phyloP scores from a whole-genome alignment of 2,329 filamentous ascomycete species.

The Diaporthe vaccinii region DNA sequence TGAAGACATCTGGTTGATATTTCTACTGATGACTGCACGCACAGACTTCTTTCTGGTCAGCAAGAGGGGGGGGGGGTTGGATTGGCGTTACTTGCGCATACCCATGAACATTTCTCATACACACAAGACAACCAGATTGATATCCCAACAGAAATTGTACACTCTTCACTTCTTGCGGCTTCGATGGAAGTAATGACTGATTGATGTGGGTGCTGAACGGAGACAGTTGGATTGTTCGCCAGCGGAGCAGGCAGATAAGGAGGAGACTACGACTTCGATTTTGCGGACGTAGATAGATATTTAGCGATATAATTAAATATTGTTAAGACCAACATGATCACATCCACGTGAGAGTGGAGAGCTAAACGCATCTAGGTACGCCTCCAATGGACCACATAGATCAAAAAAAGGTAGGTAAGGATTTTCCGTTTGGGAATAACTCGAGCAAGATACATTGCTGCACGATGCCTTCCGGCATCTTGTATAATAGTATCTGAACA shows the following conservation, averaged over 20 bases:
- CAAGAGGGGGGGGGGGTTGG: no score
- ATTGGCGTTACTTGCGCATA: conserved; percentile 21
- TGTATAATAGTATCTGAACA: background rate
- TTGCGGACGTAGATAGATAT: conserved; percentile 2
- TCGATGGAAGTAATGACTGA: background rate
- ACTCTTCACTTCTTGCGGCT: background rate
- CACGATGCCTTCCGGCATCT: background rate
- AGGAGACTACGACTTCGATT: background rate
- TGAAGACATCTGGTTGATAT: background rate
- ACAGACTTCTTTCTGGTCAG: background rate
- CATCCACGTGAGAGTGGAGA: background rate
- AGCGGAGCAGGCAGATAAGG: background rate
- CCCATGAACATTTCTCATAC: background rate
- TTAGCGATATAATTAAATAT: background rate
- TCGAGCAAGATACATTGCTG: background rate
- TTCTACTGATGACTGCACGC: background rate
- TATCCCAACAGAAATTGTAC: background rate
- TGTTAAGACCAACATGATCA: background rate
- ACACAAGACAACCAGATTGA: conserved; percentile 18
- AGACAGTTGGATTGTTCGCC: background rate
- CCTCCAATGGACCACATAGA: background rate
- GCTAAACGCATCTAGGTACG: background rate
- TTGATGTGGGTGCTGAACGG: no score
- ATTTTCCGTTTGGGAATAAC: no score
- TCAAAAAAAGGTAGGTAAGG: no score